Conservation (phyloP, 129 eudicot genomes). For the Centella asiatica region DNA sequence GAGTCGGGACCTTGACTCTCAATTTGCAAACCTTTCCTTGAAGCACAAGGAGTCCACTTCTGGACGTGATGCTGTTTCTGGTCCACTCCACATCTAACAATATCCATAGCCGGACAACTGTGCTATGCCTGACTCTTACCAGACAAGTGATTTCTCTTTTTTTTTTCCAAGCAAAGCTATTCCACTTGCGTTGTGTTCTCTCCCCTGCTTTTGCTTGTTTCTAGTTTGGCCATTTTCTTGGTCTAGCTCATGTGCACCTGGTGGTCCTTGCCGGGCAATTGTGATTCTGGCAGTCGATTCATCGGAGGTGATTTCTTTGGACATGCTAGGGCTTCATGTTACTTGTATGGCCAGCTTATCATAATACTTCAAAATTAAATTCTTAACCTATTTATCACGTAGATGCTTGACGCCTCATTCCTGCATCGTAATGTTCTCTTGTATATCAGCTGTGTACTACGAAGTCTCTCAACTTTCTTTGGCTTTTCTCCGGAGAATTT, state of each 20-base stretch:
- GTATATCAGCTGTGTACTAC: too few relatives aligned
- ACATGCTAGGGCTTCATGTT: constrained; percentile 12
- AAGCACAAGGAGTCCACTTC: constrained; percentile 50
- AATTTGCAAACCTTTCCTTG: constrained; percentile 58
- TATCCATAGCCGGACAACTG: constrained; percentile 1
- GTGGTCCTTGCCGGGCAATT: constrained; percentile 40
- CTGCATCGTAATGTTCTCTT: too few relatives aligned
- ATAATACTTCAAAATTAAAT: background rate
- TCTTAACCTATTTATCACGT: background rate
- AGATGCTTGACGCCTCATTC: too few relatives aligned
- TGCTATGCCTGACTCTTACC: constrained; percentile 9
- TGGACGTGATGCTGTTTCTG: constrained; percentile 39
- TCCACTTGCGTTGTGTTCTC: constrained; percentile 6
- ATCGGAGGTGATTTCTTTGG: constrained; percentile 66
- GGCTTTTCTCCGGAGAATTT: too few relatives aligned
- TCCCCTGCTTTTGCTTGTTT: constrained; percentile 1
- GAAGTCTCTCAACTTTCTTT: too few relatives aligned
- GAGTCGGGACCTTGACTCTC: constrained; percentile 86
- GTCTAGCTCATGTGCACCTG: constrained; percentile 59
- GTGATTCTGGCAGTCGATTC: constrained; percentile 36
- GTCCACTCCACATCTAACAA: constrained; percentile 53
- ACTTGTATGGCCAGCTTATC: constrained; percentile 11
- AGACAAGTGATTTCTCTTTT: constrained; percentile 15
- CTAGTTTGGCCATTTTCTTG: constrained; percentile 8
- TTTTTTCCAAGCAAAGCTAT: constrained; percentile 17